Evolutionary conservation across 225 moss, liverwort and hornwort genomes (phyloP).

Genomic region (Rhytidiadelphus loreus): DNA sequence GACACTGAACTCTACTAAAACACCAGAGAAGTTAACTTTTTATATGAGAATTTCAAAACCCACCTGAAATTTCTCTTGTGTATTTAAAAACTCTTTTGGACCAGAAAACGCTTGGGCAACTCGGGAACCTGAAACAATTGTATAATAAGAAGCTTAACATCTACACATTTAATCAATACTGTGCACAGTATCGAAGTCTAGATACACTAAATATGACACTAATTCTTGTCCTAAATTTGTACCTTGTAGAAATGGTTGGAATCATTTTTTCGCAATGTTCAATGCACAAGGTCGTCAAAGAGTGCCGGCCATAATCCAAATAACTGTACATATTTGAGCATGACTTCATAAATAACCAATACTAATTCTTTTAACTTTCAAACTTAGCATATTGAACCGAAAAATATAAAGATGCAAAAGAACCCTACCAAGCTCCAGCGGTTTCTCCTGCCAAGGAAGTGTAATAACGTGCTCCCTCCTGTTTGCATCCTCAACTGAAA

Average conservation of each 20-base stretch:
- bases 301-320: not conserved
- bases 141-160: not conserved
- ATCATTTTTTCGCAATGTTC: not conserved
- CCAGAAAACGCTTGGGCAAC: conserved; percentile 75
- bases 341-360: not conserved
- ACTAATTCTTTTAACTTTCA: not conserved
- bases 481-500: conserved; percentile 76
- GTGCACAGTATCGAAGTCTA: not conserved
- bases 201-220: not conserved
- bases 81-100: conserved; percentile 56
- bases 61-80: conserved; percentile 70
- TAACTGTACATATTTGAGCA: not conserved
- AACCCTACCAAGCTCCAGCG: conserved; percentile 74
- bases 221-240: not conserved
- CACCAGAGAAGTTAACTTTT: not conserved
- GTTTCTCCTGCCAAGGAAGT: conserved; percentile 81
- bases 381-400: not conserved
- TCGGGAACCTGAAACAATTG: conserved; percentile 52
- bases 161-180: not conserved
- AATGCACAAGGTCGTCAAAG: not conserved
- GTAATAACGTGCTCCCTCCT: conserved; percentile 69
- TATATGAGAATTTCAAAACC: not conserved
- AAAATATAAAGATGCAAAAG: not conserved
- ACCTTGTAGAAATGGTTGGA: not conserved
- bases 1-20: not conserved